Evolutionary conservation across 106 monocot genomes (phyloP).

Genomic region (Triglochin maritima): DNA sequence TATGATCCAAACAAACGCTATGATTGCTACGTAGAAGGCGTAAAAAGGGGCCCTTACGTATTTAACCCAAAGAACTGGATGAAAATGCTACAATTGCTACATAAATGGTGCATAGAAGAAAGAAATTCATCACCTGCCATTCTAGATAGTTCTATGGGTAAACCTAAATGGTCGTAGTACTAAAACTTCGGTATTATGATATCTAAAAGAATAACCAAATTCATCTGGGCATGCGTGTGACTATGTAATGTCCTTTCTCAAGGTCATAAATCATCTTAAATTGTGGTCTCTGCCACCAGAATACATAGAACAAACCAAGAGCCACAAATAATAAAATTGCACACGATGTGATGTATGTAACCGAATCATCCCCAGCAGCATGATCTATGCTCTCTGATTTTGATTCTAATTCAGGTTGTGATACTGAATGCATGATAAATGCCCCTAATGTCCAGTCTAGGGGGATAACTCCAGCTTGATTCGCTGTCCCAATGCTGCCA

Average conservation of each 20-base stretch:
- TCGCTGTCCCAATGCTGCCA: constrained; percentile 46
- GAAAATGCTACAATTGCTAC: too few relatives aligned
- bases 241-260: constrained; percentile 84
- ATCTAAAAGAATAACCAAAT: not conserved
- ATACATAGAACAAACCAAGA: constrained; percentile 15
- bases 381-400: constrained; percentile 18
- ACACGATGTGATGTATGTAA: not conserved
- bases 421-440: constrained; percentile 40
- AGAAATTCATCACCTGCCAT: too few relatives aligned
- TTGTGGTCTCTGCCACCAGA: constrained; percentile 60
- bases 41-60: too few relatives aligned
- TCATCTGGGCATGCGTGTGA: constrained; percentile 22
- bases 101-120: too few relatives aligned
- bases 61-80: too few relatives aligned
- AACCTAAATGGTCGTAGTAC: too few relatives aligned
- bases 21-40: too few relatives aligned
- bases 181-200: too few relatives aligned
- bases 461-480: constrained; percentile 30
- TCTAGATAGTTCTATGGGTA: too few relatives aligned
- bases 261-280: constrained; percentile 79
- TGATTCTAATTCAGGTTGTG: not conserved
- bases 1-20: too few relatives aligned
- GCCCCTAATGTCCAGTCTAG: constrained; percentile 88
- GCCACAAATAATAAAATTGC: constrained; percentile 17
- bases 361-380: constrained; percentile 4